A percentile compares a stretch with the other conserved stretches of the same genome.
These are phyloP conservation scores for Salix viminalis DNA, from an alignment of 345 rosid species.

Conservation along the genomic window DNA sequence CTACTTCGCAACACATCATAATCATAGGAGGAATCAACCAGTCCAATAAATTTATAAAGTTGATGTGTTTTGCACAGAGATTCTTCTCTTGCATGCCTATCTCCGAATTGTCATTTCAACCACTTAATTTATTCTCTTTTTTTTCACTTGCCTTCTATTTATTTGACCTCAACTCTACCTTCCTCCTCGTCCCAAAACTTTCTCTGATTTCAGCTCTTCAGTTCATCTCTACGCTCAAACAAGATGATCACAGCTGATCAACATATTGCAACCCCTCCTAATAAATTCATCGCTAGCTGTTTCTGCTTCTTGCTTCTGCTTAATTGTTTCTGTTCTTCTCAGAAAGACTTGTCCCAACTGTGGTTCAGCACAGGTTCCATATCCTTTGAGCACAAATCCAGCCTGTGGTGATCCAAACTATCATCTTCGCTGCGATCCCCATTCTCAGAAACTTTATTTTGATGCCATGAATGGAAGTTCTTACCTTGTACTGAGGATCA, in stretches of 20 bases:
- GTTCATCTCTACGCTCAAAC: constrained; percentile 7
- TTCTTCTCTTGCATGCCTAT: constrained; percentile 21
- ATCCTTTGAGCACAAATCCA: constrained; percentile 54
- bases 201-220: constrained; percentile 4
- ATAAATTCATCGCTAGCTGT: background rate
- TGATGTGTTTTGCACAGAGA: constrained; percentile 14
- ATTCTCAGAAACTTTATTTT: constrained; percentile 41
- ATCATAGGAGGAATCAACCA: constrained; percentile 3
- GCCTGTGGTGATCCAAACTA: constrained; percentile 50
- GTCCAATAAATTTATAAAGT: constrained; percentile 21
- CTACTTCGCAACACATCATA: background rate
- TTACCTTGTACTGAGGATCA: constrained; percentile 43
- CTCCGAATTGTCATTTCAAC: constrained; percentile 4
- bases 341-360: constrained; percentile 47
- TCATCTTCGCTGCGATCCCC: constrained; percentile 40
- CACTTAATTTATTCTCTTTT: constrained; percentile 31
- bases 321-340: constrained; percentile 22
- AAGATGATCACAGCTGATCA: constrained; percentile 18
- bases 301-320: constrained; percentile 13
- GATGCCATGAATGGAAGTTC: constrained; percentile 48
- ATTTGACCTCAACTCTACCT: background rate
- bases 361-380: constrained; percentile 45
- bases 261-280: background rate
- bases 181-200: background rate
- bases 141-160: constrained; percentile 19